Conservation (phyloP, 352 stramenopile species). For the Globisporangium takayamanum region DNA sequence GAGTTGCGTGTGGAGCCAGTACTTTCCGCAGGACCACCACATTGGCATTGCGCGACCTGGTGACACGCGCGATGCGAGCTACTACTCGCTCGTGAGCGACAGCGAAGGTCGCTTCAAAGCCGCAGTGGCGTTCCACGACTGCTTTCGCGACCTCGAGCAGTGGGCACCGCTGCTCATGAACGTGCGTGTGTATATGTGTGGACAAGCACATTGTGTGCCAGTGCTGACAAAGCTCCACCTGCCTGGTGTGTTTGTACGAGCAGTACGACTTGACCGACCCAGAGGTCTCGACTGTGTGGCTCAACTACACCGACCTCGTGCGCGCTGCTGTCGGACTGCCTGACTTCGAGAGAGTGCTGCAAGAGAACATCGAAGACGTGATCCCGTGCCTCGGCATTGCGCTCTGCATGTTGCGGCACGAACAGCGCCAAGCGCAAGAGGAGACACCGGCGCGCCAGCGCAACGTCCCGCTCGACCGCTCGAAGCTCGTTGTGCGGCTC, state of each 20-base stretch:
- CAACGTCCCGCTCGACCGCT: slow-evolving; percentile 33
- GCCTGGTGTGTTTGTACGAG: neutral
- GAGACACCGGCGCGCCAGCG: slow-evolving; percentile 34
- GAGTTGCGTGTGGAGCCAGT: slow-evolving; percentile 71
- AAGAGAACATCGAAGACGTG: slow-evolving; percentile 52
- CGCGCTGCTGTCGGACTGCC: slow-evolving; percentile 27
- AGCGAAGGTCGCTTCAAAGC: slow-evolving; percentile 50
- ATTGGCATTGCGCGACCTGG: slow-evolving; percentile 31
- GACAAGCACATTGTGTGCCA: neutral
- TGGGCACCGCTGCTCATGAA: slow-evolving; percentile 40
- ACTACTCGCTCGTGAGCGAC: slow-evolving; percentile 45
- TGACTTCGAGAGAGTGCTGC: slow-evolving; percentile 48
- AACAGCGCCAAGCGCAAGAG: slow-evolving; percentile 47
- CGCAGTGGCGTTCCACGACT: slow-evolving; percentile 47
- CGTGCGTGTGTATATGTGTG: neutral
- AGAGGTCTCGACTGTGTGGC: slow-evolving; percentile 42
- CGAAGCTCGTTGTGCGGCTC: slow-evolving; percentile 55
- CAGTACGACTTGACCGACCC: slow-evolving; percentile 46
- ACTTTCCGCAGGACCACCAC: slow-evolving; percentile 64
- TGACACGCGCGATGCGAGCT: slow-evolving; percentile 34
- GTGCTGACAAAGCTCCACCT: neutral
- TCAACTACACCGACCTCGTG: slow-evolving; percentile 48
- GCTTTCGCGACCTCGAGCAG: slow-evolving; percentile 40
- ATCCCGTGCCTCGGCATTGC: slow-evolving; percentile 59
- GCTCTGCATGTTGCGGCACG: slow-evolving; percentile 54